These are phyloP conservation scores for Diplodia corticola DNA, from an alignment of 2,329 filamentous ascomycete genomes.

Conservation along the genomic window DNA sequence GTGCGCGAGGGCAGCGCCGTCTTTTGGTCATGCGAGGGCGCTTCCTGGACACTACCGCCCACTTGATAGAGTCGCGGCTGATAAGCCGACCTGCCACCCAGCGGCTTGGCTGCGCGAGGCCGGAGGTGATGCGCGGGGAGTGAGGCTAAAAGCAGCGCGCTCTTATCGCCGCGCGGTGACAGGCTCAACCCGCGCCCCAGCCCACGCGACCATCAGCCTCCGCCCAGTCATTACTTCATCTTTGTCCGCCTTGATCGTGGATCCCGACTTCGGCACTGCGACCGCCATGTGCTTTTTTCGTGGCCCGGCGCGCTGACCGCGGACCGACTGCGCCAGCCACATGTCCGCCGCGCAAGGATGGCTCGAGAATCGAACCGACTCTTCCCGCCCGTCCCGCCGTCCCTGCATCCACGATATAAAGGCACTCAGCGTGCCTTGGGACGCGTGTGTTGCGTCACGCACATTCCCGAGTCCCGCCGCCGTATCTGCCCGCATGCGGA, in stretches of 20 bases:
- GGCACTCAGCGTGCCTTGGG: background rate
- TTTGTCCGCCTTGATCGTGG: background rate
- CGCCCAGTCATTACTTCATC: background rate
- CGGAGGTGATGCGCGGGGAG: background rate
- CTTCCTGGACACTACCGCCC: background rate
- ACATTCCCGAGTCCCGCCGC: background rate
- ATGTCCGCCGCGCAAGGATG: conserved; percentile 9
- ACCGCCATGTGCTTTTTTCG: too few species aligned
- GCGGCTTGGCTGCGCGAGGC: background rate
- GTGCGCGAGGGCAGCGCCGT: background rate
- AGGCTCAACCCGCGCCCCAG: background rate
- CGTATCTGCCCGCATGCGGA: background rate
- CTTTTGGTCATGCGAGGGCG: background rate
- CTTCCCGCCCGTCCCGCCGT: background rate
- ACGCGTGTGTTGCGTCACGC: background rate
- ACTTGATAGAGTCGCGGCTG: background rate
- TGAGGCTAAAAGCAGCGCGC: background rate
- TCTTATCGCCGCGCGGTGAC: background rate
- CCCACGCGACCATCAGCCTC: conserved; percentile 1
- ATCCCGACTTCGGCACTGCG: background rate
- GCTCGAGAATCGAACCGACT: background rate
- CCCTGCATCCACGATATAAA: background rate
- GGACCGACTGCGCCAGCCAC: conserved; percentile 1
- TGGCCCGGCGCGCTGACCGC: background rate
- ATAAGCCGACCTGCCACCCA: background rate